Conservation (phyloP, 768 basidiomycete species). For the Imleria badia region DNA sequence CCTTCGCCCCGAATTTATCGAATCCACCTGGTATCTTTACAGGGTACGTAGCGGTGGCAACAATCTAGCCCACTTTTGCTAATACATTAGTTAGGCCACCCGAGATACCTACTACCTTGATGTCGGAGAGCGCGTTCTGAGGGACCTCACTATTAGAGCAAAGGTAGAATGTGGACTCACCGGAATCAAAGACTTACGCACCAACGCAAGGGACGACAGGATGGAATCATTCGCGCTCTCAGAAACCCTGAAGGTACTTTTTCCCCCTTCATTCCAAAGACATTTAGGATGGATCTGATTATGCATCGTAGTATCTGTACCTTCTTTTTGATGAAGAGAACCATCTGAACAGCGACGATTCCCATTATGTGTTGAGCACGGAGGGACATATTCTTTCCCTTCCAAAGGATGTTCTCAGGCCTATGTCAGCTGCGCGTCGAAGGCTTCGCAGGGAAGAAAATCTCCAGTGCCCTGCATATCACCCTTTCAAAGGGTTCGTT, state of each 20-base stretch:
- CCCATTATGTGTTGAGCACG: conserved; percentile 90
- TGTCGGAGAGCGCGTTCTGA: conserved; percentile 81
- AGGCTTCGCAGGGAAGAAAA: conserved; percentile 61
- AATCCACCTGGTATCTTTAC: conserved; percentile 96
- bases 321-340: conserved; percentile 89
- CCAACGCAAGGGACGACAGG: conserved; percentile 79
- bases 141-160: conserved; percentile 69
- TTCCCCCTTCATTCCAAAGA: not conserved
- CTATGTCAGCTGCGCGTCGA: conserved; percentile 56
- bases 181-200: conserved; percentile 76
- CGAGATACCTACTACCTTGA: conserved; percentile 90
- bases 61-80: not conserved
- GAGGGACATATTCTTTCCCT: conserved; percentile 89
- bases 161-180: conserved; percentile 87
- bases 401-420: conserved; percentile 51
- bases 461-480: conserved; percentile 75
- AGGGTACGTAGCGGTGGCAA: conserved; percentile 47
- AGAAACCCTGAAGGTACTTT: conserved; percentile 83
- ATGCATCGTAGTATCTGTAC: conserved; percentile 72
- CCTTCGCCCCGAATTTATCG: conserved; percentile 88
- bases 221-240: conserved; percentile 98
- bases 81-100: conserved; percentile 63
- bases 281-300: not conserved
- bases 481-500: conserved; percentile 38
- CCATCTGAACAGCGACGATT: conserved; percentile 68